Percentiles rank a stretch among this genome's conserved stretches.
phyloP scores from a whole-genome alignment of 2,329 filamentous ascomycete species.

The Celoporthe dispersa region DNA sequence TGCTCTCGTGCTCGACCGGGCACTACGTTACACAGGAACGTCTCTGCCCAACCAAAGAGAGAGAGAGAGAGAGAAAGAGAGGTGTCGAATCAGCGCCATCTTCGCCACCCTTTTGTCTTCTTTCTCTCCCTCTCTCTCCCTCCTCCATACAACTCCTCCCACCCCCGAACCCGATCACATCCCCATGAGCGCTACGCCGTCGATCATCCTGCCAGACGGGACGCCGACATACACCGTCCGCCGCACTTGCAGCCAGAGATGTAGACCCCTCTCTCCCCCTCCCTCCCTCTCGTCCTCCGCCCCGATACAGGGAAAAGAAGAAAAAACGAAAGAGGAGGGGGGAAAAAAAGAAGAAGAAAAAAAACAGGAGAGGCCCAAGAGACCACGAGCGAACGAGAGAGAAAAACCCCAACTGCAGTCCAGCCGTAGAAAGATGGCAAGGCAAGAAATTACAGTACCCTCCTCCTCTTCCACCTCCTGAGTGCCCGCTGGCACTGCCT shows the following conservation, averaged over 20 bases:
- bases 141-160: neutral
- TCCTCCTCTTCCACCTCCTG: no score
- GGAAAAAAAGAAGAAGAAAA: no score
- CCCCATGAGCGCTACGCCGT: neutral
- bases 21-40: neutral
- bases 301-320: no score
- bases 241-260: neutral
- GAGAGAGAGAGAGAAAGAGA: no score
- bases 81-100: neutral
- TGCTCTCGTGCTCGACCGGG: neutral
- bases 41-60: neutral
- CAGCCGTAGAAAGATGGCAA: neutral
- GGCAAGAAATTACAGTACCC: neutral
- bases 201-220: neutral
- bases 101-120: neutral
- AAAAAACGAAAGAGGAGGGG: no score
- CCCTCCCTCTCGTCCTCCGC: no score
- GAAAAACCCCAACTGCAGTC: neutral
- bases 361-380: no score
- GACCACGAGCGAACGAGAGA: neutral
- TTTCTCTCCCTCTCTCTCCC: neutral
- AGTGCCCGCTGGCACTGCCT: neutral
- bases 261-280: neutral
- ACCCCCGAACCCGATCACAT: neutral
- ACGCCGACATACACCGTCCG: neutral